Base-by-base conservation (phyloP, 78 protist genomes). In the Dictyostelium citrinum region DNA sequence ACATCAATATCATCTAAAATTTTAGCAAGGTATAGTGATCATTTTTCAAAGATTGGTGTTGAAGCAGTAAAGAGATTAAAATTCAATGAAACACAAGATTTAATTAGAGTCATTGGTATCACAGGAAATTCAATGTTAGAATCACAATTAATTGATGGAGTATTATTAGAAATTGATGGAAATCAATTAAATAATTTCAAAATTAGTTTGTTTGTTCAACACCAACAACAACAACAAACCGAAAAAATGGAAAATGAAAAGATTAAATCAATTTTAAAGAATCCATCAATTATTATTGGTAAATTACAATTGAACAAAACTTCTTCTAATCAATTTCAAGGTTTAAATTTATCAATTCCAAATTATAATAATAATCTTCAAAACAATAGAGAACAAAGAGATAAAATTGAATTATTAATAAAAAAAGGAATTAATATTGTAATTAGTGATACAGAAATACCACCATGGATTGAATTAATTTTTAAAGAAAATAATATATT, bases 1-100 rank as follows among this genome's bases (percentile, higher is more conserved):
- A 88, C 93, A 24, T 88, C 93, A 24, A 78, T 88, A 16, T 88
- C 93, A 43, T 88, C 93, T 9, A 88, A 88, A 83, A 78, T 88
- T 43, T 43, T 88, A 46, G 41, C 70, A 22, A 76, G 85, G 49
- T 78, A 68, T 51, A 33, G 9, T 22, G 68, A 77, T 12, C 85
- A 78, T 49, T 88, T 88, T 78, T 24, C 85, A 35, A 29, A 46
- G 17, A 10, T 88, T 3, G 93, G 85, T 46, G 85, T 88, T 3
- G 93, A 78, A 16, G 24, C 93, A 17, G 80, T 88, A 3, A 55
- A 77, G 4, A 76, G 24, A 46, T 76, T 88, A 16, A 43, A 43
- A 24, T 17, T 17, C 60, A 78, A 61, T 51, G n/a, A 1, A 22
- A 78, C 51, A 16, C 85, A 78, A 78, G 93, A 88, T 24, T 33